Evolutionary conservation across 106 monocot species (phyloP).

Genomic region (Acanthochlamys bracteata): DNA sequence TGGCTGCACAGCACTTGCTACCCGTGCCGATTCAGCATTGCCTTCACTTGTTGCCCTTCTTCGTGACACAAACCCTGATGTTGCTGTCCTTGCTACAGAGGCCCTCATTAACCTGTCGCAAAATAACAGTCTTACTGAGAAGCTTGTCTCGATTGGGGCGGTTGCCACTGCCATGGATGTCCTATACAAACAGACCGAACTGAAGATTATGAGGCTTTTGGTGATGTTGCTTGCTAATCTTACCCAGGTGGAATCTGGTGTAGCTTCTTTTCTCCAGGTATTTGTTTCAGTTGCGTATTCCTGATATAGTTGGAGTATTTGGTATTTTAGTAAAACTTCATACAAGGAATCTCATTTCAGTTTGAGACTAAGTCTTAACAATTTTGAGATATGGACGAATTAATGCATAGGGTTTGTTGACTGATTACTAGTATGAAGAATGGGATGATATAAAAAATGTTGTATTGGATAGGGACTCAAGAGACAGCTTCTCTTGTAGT

Average conservation of each 20-base stretch:
- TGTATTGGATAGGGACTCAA: no score
- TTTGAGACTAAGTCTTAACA: no score
- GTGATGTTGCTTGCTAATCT: slow-evolving; percentile 87
- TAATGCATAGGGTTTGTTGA: no score
- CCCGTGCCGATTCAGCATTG: slow-evolving; percentile 29
- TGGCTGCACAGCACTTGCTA: slow-evolving; percentile 37
- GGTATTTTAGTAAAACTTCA: no score
- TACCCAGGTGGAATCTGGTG: slow-evolving; percentile 74
- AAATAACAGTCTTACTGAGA: slow-evolving; percentile 25
- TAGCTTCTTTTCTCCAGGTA: slow-evolving; percentile 70
- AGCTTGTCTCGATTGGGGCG: slow-evolving; percentile 38
- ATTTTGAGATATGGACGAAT: no score
- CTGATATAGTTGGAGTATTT: no score
- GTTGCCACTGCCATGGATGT: slow-evolving; percentile 44
- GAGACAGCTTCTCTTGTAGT: no score
- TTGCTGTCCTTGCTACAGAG: slow-evolving; percentile 52
- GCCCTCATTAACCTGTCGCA: slow-evolving; percentile 84
- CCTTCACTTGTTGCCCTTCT: slow-evolving; percentile 49
- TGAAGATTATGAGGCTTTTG: slow-evolving; percentile 24
- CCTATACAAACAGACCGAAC: slow-evolving; percentile 26
- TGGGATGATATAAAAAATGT: no score
- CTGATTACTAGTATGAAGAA: no score
- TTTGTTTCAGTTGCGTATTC: no score
- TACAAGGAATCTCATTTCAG: no score
- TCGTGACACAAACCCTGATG: slow-evolving; percentile 12